Evolutionary conservation across 192 early-diverging fungal genomes (phyloP), one percentile per base, ranked within the genome.

Genomic region (Backusella macrospora): DNA sequence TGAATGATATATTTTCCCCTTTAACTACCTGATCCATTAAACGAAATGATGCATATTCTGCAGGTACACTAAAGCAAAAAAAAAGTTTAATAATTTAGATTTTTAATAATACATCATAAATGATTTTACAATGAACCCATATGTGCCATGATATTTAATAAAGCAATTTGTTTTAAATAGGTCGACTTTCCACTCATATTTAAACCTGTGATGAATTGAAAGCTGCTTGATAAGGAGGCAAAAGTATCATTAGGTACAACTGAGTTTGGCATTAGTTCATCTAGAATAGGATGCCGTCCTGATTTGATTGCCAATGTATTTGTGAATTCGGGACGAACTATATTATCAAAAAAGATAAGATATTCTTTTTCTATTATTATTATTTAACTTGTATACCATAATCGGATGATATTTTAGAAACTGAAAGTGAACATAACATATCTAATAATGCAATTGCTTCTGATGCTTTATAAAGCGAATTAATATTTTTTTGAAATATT

Each of bases 181-280:
- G 95, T 95, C 13, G 91, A 90, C 77, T 96, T 96, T 23, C 95
- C 95, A 42, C 91, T 91, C 96, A 95, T 96, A 75, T 98, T 98
- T 7, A 95, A 93, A 0, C 96, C 96, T 12, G 93, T 95, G 6
- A 97, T 89, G 14, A 96, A 80, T 39, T 92, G 95, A 71, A 96
- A 86, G 16, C 85, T 88, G 0, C 81, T 77, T 66, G 70, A 5
- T 74, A 81, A 5, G 76, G 75, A 15, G 78, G 75, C 6, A 91
- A 89, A 68, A 81, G 88, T 8, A 87, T 93, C 91, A 71, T 98
- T 98, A 8, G 92, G 80, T 1, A 95, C 85, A 70, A 90, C 92
- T 16, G 37, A 7, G 44, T 7, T 79, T 77, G 62, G 46, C 62
- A 52, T 67, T 74, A 37, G 87, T 23, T 23, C 75, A 76, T 95